phyloP scores from a whole-genome alignment of 768 basidiomycete species.

The Crassisporium funariophilum region DNA sequence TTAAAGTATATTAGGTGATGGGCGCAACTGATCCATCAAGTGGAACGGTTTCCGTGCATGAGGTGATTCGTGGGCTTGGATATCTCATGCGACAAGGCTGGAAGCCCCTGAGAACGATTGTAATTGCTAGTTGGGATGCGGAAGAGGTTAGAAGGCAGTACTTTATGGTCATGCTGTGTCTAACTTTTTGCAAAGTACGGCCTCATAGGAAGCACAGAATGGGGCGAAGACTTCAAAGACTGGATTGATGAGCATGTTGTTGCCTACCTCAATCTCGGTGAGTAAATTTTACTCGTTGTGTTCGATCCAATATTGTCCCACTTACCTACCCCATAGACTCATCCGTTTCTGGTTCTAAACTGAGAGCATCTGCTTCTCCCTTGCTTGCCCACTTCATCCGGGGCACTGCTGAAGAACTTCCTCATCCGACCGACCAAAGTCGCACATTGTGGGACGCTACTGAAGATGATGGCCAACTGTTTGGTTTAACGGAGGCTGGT shows the following conservation, averaged over 20 bases:
- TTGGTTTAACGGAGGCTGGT: conserved; percentile 27
- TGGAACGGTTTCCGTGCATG: conserved; percentile 74
- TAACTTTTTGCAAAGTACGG: conserved; percentile 44
- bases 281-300: not conserved
- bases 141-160: conserved; percentile 55
- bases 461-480: conserved; percentile 56
- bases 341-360: conserved; percentile 64
- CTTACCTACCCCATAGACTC: conserved; percentile 20
- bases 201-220: conserved; percentile 85
- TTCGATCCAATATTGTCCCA: not conserved
- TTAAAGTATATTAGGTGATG: conserved; percentile 32
- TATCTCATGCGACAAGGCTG: conserved; percentile 68
- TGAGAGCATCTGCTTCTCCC: conserved; percentile 65
- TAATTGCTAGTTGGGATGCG: conserved; percentile 76
- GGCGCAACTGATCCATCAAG: conserved; percentile 78
- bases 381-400: conserved; percentile 80
- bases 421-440: conserved; percentile 67
- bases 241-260: conserved; percentile 82
- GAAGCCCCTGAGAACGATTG: conserved; percentile 70
- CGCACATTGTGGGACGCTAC: conserved; percentile 82
- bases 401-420: conserved; percentile 65
- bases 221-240: conserved; percentile 88
- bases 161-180: not conserved
- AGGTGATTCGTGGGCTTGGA: conserved; percentile 75
- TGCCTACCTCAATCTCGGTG: conserved; percentile 84